Base-by-base conservation (phyloP, 2,329 filamentous ascomycete genomes). In the Diaporthe helianthi region DNA sequence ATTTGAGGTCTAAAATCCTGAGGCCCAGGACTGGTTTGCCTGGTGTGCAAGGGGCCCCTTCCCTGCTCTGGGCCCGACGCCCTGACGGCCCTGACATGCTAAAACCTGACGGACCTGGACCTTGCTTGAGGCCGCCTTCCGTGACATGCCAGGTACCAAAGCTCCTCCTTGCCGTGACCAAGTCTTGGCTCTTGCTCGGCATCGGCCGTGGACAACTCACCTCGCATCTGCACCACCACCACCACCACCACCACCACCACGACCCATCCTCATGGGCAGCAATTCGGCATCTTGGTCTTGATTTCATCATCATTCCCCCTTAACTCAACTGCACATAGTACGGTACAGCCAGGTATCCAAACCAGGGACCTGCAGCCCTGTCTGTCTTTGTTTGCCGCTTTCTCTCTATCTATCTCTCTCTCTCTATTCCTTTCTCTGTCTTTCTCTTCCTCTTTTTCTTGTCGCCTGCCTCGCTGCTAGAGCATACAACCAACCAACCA, bases 181-280 rank as follows among this genome's bases (percentile, higher is more conserved):
- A 29, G 58, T 47, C 44, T 38, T 38, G 36, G 36, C 13, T 38
- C 36, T 17, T 61, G 58, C 52, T 44, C 71, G 74, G 75, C 73
- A 69, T 65, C 70, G 73, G 75, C 72, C 73, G 75, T 78, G 77
- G 77, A 80, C 79, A 80, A 80, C 79, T 79, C 78, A 80, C 76
- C 78, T 76, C 79, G 79, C 79, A 80, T 76, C 72, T 55, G 73
- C 73, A 72, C 75, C 73, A 74, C 75, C 19, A 46, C 41, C 61
- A 65, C 36, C 60, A 7, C 31, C 31, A 7, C 31, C 31, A 7
- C 31, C 3, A 29, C 17, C 61, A 41, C 22, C 60, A 51, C 12
- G 36, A 26, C 22, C 36, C 22, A 26, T 47, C 29, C 29, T 41
- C 22, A 55, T 29, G 52, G 53, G 31, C 64, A 67, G 22, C 41